Base-by-base conservation (phyloP, 1,139 yeast genomes). In the Kurtzmaniella quercitrusa region DNA sequence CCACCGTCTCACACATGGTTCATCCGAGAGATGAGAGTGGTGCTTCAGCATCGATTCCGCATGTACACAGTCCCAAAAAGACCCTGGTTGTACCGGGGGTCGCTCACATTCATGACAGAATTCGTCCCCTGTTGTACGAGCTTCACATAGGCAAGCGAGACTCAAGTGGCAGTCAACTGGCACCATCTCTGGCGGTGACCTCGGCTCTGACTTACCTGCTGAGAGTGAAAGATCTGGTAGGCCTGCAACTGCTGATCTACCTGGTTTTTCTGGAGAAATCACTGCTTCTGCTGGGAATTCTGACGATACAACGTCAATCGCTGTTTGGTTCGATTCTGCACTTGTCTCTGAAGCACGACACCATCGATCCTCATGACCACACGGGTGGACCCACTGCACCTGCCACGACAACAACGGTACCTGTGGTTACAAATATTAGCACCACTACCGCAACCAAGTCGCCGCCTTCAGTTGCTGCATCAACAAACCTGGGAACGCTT, bases 41-140 rank as follows among this genome's bases (percentile, higher is more conserved):
- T 3, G 42, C 41, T 14, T 42, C 52, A 9, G 51, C 48, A 8
- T 42, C 47, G 9, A 22, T 43, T 16, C 30, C 16, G 20, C 23
- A 34, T 19, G 15, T 11, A 9, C 9, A 12, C 12, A 19, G 21
- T 19, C 23, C 36, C 30, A 57, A 52, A 42, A 59, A 53, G 40
- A 59, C 62, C 2, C 55, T 60, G 17, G 44, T 53, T 37, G 46
- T 50, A 7, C 58, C 61, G 2, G 48, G 50, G 26, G 44, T 46
- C 17, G 46, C 48, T 20, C 49, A 59, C 9, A 38, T 59, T 23
- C 63, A 57, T 17, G 71, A 70, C 26, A 57, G 61, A 38, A 50
- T 73, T 38, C 60, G 78, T 41, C 77, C 78, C 0, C 70, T 77
- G 2, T 56, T 74, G 36, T 53, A 68, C 33, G 78, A 74, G 47